A percentile compares a stretch with the other conserved stretches of the same genome.
phyloP scores from a whole-genome alignment of 352 stramenopile genomes.

The Phytophthora pistaciae region DNA sequence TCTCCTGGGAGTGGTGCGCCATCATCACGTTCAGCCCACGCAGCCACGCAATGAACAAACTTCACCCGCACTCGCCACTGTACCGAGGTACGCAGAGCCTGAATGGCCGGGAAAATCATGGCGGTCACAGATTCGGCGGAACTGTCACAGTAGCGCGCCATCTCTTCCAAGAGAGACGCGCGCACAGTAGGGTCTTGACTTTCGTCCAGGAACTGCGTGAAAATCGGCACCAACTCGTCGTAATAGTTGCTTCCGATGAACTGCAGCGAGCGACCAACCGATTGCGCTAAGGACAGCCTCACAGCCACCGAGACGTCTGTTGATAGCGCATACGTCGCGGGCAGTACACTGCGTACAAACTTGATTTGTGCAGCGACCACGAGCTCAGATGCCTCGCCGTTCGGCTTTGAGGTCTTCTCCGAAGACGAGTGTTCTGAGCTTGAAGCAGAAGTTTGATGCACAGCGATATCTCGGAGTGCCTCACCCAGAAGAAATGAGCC shows the following conservation, averaged over 20 bases:
- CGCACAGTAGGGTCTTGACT: constrained; percentile 83
- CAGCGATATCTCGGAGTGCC: constrained; percentile 62
- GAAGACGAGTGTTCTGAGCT: constrained; percentile 13
- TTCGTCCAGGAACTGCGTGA: constrained; percentile 84
- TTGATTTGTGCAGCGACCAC: constrained; percentile 77
- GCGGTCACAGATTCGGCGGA: constrained; percentile 68
- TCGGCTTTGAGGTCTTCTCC: background rate
- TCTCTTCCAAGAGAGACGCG: constrained; percentile 85
- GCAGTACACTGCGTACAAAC: constrained; percentile 83
- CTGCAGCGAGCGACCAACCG: constrained; percentile 77
- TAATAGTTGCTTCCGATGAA: constrained; percentile 76
- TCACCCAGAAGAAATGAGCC: constrained; percentile 69
- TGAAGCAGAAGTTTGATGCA: constrained; percentile 30
- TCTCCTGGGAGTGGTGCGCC: constrained; percentile 62
- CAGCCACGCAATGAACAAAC: constrained; percentile 86
- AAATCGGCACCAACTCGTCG: constrained; percentile 85
- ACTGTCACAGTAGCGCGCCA: constrained; percentile 79
- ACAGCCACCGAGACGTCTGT: constrained; percentile 84
- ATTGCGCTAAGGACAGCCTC: constrained; percentile 76
- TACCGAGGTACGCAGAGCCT: constrained; percentile 67
- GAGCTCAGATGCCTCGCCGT: constrained; percentile 33
- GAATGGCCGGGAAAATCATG: constrained; percentile 79
- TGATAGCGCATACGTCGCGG: constrained; percentile 79
- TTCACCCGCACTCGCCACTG: constrained; percentile 89
- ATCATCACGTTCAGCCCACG: constrained; percentile 79